Evolutionary conservation across 1,284 basidiomycete species (phyloP).

Genomic region (Porodaedalea pini): DNA sequence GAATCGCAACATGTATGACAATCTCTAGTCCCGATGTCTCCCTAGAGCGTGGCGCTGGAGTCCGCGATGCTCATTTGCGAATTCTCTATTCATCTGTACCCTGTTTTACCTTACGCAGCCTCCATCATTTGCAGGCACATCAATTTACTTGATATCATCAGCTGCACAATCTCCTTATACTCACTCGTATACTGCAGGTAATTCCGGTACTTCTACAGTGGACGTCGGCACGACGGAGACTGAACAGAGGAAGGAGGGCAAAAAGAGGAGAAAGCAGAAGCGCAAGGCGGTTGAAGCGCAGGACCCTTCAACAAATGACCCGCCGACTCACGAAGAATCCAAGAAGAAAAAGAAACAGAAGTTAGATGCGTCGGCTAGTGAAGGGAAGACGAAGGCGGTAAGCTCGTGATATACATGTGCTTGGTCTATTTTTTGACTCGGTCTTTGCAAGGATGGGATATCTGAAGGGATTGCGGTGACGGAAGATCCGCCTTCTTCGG

Average conservation of each 20-base stretch:
- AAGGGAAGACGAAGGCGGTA: neutral
- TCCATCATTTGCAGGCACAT: neutral
- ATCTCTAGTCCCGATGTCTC: no score
- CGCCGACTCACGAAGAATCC: neutral
- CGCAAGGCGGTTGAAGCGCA: neutral
- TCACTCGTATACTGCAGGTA: neutral
- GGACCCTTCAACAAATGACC: neutral
- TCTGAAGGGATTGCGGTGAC: neutral
- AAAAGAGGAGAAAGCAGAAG: constrained; percentile 19
- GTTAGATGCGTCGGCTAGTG: neutral
- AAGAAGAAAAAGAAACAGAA: constrained; percentile 19
- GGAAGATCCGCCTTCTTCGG: neutral
- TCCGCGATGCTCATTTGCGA: no score
- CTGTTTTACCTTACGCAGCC: no score
- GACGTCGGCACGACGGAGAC: constrained; percentile 15
- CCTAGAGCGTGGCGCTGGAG: no score
- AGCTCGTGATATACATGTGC: neutral
- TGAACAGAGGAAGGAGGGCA: constrained; percentile 18
- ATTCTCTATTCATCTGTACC: no score
- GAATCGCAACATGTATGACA: no score
- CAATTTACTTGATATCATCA: neutral
- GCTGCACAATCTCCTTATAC: neutral
- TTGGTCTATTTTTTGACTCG: neutral
- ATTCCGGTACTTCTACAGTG: neutral
- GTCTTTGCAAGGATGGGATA: neutral